Percentiles rank a stretch among this genome's conserved stretches.
phyloP scores from a whole-genome alignment of 257 asterid genomes.

The Penstemon barbatus region DNA sequence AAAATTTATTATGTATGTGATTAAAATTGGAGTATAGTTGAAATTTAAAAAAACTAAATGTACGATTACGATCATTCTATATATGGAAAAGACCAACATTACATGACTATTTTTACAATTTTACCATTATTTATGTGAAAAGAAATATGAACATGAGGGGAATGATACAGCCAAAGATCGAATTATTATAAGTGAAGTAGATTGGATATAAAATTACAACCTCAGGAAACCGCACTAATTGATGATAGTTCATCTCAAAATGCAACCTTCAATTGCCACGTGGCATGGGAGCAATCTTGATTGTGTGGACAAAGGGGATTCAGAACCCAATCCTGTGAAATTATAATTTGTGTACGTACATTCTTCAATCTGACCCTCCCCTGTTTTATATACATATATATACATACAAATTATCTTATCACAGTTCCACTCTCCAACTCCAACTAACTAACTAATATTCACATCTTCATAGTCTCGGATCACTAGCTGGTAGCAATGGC shows the following conservation, averaged over 20 bases:
- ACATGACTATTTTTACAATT: too few relatives aligned
- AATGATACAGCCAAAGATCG: background rate
- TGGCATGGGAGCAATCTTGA: slow-evolving; percentile 59
- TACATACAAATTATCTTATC: slow-evolving; percentile 29
- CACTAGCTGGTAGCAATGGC: slow-evolving; percentile 42
- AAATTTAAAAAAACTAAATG: too few relatives aligned
- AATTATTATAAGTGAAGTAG: slow-evolving; percentile 39
- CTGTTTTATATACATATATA: slow-evolving; percentile 19
- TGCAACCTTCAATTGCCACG: slow-evolving; percentile 41
- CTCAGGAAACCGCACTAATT: slow-evolving; percentile 27
- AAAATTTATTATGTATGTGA: too few relatives aligned
- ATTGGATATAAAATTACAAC: slow-evolving; percentile 30
- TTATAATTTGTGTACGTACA: slow-evolving; percentile 33
- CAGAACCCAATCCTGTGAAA: slow-evolving; percentile 36
- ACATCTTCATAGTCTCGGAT: slow-evolving; percentile 9
- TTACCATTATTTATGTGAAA: too few relatives aligned
- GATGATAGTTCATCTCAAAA: background rate
- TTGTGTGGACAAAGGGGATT: slow-evolving; percentile 60
- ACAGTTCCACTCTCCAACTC: slow-evolving; percentile 22
- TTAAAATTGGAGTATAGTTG: too few relatives aligned
- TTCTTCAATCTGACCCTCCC: slow-evolving; percentile 27
- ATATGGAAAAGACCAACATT: too few relatives aligned
- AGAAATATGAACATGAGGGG: too few relatives aligned
- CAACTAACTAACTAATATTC: background rate
- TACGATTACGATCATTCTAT: too few relatives aligned